A percentile compares a stretch with the other conserved stretches of the same genome.
Conservation (phyloP, 495 filamentous ascomycete genomes). For the Penicillium diatomitis region DNA sequence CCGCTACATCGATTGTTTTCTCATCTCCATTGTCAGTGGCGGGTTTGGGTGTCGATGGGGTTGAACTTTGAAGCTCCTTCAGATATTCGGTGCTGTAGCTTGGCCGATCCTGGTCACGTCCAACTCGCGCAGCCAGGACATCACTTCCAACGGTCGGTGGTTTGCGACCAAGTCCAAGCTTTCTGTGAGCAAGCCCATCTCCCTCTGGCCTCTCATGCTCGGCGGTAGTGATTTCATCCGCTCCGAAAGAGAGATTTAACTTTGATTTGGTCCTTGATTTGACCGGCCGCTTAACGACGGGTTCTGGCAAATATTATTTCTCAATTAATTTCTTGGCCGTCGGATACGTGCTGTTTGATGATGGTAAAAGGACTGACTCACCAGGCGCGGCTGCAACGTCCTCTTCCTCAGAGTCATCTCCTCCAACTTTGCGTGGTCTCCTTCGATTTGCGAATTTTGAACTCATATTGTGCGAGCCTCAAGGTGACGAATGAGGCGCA, state of each 20-base stretch:
- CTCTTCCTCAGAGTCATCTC: slow-evolving; percentile 58
- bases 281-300: slow-evolving; percentile 33
- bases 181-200: slow-evolving; percentile 59
- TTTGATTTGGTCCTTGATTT: slow-evolving; percentile 51
- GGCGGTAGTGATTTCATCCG: slow-evolving; percentile 46
- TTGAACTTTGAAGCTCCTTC: slow-evolving; percentile 72
- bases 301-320: slow-evolving; percentile 14
- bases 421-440: slow-evolving; percentile 65
- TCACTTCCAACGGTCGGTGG: slow-evolving; percentile 36
- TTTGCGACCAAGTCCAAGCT: slow-evolving; percentile 56
- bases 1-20: slow-evolving; percentile 56
- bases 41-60: slow-evolving; percentile 66
- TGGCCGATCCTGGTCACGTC: slow-evolving; percentile 59
- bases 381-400: slow-evolving; percentile 24
- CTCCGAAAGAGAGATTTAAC: slow-evolving; percentile 66
- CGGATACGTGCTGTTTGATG: too few species aligned
- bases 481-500: background rate
- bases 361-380: background rate
- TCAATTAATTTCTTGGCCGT: slow-evolving; percentile 6
- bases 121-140: slow-evolving; percentile 45
- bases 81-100: slow-evolving; percentile 83
- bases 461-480: slow-evolving; percentile 40
- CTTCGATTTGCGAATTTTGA: slow-evolving; percentile 58
- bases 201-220: slow-evolving; percentile 46
- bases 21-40: slow-evolving; percentile 42